Percentiles rank a stretch among this genome's conserved stretches.
phyloP scores from a whole-genome alignment of 1,284 basidiomycete genomes.

The Cryptococcus jaspeensis region DNA sequence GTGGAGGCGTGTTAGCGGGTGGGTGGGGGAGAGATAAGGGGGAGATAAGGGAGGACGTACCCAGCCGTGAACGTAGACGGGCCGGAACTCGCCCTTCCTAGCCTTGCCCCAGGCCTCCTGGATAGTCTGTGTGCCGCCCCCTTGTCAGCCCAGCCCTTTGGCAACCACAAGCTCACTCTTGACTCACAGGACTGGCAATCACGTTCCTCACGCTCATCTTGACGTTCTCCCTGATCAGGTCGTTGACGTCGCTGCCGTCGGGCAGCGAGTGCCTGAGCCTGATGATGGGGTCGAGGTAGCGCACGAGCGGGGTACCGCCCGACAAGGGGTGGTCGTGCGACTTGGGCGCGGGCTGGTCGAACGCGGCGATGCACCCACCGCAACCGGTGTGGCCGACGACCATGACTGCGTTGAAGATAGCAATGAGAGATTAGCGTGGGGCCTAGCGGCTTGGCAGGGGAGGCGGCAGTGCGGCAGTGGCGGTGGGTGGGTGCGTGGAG shows the following conservation, averaged over 20 bases:
- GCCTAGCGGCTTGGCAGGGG: not conserved
- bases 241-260: constrained; percentile 54
- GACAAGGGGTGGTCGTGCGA: constrained; percentile 24
- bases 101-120: constrained; percentile 68
- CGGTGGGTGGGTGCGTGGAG: not conserved
- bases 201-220: constrained; percentile 72
- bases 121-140: constrained; percentile 57
- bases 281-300: constrained; percentile 73
- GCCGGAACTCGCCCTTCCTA: constrained; percentile 49
- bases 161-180: not conserved
- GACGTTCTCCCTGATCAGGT: constrained; percentile 74
- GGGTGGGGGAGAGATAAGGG: not conserved
- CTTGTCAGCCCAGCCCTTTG: not conserved
- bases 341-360: constrained; percentile 40
- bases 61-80: constrained; percentile 76
- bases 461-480: not conserved
- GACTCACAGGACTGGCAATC: constrained; percentile 54
- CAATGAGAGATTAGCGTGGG: no score
- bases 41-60: constrained; percentile 22
- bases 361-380: constrained; percentile 69
- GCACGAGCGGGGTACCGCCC: constrained; percentile 58
- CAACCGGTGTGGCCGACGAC: constrained; percentile 79
- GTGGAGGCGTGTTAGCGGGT: not conserved
- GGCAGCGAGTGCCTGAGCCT: constrained; percentile 59
- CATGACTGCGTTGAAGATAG: constrained; percentile 57